Conservation (phyloP, 176 grass and related monocot genomes). For the Musa beccarii region DNA sequence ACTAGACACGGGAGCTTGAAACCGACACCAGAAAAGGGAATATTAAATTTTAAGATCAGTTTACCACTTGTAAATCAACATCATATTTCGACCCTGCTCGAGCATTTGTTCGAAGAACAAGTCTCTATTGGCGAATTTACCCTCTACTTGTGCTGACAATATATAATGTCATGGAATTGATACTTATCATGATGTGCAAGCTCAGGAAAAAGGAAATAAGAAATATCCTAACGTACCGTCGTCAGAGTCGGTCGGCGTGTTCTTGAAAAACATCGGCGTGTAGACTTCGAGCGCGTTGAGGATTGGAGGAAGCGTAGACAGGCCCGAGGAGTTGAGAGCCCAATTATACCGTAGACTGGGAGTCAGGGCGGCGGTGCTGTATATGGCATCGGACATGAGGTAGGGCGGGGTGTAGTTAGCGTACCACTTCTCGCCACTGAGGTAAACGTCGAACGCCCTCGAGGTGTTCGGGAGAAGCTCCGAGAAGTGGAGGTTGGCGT, state of each 20-base stretch:
- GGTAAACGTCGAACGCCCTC: conserved; percentile 25
- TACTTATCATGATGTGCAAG: too few relatives aligned
- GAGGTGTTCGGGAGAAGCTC: conserved; percentile 23
- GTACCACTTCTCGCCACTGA: conserved; percentile 9
- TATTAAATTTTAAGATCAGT: too few relatives aligned
- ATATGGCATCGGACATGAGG: not conserved
- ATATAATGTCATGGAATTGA: too few relatives aligned
- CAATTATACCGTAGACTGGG: not conserved
- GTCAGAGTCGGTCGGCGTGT: conserved; percentile 15
- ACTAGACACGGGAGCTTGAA: too few relatives aligned
- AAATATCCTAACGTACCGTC: conserved; percentile 25
- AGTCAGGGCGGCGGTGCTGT: not conserved
- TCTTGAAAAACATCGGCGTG: conserved; percentile 19
- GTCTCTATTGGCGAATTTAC: too few relatives aligned
- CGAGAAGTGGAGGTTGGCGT: conserved; percentile 15
- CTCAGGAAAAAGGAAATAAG: not conserved
- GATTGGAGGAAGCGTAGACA: conserved; percentile 45
- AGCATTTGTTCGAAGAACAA: not conserved
- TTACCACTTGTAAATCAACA: not conserved
- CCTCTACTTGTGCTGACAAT: too few relatives aligned
- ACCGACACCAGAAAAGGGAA: too few relatives aligned
- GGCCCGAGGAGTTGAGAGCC: conserved; percentile 29
- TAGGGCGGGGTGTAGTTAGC: not conserved
- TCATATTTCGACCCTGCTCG: not conserved
- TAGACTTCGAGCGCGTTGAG: conserved; percentile 50